These are phyloP conservation scores for Cercospora sojina DNA, from an alignment of 2,329 filamentous ascomycete genomes.

Conservation along the genomic window DNA sequence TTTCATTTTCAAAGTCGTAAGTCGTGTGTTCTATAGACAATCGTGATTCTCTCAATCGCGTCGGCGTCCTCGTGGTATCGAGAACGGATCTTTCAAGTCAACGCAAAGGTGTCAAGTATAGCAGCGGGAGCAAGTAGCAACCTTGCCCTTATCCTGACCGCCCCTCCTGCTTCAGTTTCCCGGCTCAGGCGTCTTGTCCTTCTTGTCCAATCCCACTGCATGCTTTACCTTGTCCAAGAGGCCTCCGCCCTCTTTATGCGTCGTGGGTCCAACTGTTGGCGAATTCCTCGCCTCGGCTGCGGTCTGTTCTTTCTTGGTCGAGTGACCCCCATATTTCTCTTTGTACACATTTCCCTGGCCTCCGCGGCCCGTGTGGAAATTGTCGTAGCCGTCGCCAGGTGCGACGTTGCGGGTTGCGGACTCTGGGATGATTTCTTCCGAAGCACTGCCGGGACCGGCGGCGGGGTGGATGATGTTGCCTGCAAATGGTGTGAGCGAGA, in stretches of 20 bases:
- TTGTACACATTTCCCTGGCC: slow-evolving; percentile 50
- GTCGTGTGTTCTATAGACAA: background rate
- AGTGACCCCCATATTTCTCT: slow-evolving; percentile 51
- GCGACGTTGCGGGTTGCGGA: slow-evolving; percentile 38
- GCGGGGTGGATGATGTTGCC: slow-evolving; percentile 22
- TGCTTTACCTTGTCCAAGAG: slow-evolving; percentile 49
- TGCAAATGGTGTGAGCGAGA: slow-evolving; percentile 14
- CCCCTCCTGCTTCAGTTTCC: no score
- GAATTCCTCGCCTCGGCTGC: slow-evolving; percentile 9
- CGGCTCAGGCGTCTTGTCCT: slow-evolving; percentile 27
- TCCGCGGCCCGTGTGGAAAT: slow-evolving; percentile 52
- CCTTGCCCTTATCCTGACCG: background rate
- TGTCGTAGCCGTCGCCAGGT: slow-evolving; percentile 39
- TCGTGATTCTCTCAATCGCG: background rate
- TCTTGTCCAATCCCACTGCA: slow-evolving; percentile 31
- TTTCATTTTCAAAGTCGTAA: background rate
- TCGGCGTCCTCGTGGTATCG: background rate
- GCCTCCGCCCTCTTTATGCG: slow-evolving; percentile 29
- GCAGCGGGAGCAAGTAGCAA: background rate
- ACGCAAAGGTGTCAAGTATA: background rate
- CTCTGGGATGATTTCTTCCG: slow-evolving; percentile 48
- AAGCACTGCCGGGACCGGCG: slow-evolving; percentile 23
- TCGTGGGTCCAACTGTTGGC: background rate
- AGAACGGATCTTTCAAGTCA: background rate
- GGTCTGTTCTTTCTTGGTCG: slow-evolving; percentile 35